phyloP scores from a whole-genome alignment of 768 basidiomycete genomes.

The Lactifluus pinguis region DNA sequence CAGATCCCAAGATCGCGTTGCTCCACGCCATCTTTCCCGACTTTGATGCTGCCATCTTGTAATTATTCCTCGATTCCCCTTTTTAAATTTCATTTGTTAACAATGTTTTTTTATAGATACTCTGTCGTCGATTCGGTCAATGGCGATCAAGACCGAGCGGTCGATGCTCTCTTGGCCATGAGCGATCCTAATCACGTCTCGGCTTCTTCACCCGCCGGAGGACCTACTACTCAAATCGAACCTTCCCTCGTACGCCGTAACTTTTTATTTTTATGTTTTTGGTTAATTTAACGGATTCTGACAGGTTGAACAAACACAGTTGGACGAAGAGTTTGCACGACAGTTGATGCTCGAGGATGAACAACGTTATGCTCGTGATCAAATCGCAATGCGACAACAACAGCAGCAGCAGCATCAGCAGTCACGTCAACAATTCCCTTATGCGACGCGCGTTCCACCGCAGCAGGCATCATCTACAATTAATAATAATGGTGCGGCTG shows the following conservation, averaged over 20 bases:
- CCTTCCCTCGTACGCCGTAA: neutral
- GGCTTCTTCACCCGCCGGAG: constrained; percentile 23
- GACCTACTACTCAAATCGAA: neutral
- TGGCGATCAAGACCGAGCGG: constrained; percentile 65
- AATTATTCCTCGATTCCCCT: neutral
- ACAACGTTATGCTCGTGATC: constrained; percentile 21
- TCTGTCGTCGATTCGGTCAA: constrained; percentile 58
- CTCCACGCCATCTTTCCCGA: constrained; percentile 20
- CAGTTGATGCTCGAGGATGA: constrained; percentile 54
- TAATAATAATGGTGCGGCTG: neutral
- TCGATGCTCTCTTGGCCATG: constrained; percentile 76
- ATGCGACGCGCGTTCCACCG: neutral
- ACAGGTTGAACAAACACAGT: constrained; percentile 48
- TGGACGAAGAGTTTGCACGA: constrained; percentile 75
- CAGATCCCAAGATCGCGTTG: constrained; percentile 16
- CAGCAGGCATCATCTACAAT: too few species aligned
- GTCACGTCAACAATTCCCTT: constrained; percentile 8
- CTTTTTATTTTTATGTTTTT: too few species aligned
- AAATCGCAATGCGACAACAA: constrained; percentile 14
- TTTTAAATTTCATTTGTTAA: too few species aligned
- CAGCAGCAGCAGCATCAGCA: constrained; percentile 15
- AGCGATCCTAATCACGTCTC: constrained; percentile 69
- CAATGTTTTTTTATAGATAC: too few species aligned
- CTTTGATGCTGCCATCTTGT: constrained; percentile 18
- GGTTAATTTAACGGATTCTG: too few species aligned